Conservation (phyloP, 495 filamentous ascomycete species). For the Neurospora discreta region DNA sequence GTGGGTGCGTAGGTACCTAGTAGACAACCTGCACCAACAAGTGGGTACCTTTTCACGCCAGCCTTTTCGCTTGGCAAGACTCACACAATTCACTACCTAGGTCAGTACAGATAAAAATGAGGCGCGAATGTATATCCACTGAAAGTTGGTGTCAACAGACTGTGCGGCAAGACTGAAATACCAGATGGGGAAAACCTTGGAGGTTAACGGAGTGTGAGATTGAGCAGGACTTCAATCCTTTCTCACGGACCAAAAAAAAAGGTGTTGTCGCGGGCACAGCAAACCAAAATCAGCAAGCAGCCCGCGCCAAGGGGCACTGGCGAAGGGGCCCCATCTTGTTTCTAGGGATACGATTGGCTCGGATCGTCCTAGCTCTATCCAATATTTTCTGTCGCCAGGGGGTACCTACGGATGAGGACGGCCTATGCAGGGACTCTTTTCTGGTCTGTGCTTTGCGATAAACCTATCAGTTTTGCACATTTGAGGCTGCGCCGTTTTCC, state of each 20-base stretch:
- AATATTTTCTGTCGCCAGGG: neutral
- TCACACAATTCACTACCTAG: neutral
- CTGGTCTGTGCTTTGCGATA: neutral
- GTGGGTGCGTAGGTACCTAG: neutral
- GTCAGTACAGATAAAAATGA: neutral
- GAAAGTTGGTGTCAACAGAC: neutral
- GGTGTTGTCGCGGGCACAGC: neutral
- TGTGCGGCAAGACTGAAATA: neutral
- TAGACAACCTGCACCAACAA: neutral
- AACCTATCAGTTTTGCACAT: neutral
- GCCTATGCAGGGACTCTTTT: neutral
- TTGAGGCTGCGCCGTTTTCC: neutral
- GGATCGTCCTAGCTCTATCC: neutral
- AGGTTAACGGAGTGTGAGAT: neutral
- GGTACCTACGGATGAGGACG: neutral
- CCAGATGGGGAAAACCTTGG: neutral
- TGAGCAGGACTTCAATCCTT: neutral
- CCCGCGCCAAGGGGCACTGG: neutral
- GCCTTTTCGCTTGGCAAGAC: neutral
- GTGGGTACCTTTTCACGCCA: neutral
- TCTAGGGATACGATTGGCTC: neutral
- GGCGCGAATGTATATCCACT: neutral
- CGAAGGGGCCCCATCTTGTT: neutral
- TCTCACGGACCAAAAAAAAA: neutral
- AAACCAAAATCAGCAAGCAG: neutral